Conservation (phyloP, 1,284 basidiomycete genomes). For the Tylopilus sp. region DNA sequence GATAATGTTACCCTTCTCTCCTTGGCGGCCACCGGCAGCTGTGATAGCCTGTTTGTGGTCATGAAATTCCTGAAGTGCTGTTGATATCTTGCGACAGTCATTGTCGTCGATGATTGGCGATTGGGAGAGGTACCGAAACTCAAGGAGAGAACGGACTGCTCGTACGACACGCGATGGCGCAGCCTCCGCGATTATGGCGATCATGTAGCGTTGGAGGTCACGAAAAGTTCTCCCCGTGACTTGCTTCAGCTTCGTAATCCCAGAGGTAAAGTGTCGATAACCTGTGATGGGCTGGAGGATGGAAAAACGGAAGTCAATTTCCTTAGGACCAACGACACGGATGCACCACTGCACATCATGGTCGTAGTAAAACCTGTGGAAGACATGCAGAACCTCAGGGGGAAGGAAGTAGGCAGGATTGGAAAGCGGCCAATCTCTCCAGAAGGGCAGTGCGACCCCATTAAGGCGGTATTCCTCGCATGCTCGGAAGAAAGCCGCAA, state of each 20-base stretch:
- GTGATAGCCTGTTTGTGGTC: constrained; percentile 8
- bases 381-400: too few species aligned
- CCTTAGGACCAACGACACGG: too few species aligned
- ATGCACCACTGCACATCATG: too few species aligned
- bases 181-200: neutral
- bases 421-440: too few species aligned
- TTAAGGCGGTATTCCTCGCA: constrained; percentile 1
- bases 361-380: too few species aligned
- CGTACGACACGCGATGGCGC: neutral
- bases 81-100: too few species aligned
- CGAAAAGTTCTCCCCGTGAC: neutral
- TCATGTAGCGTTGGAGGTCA: neutral
- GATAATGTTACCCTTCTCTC: constrained; percentile 5
- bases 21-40: neutral
- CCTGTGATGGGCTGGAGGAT: constrained; percentile 1
- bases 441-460: too few species aligned
- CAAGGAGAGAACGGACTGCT: constrained; percentile 3
- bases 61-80: too few species aligned
- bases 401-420: too few species aligned
- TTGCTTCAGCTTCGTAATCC: constrained; percentile 4
- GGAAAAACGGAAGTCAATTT: too few species aligned
- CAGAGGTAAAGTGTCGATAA: neutral
- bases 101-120: too few species aligned
- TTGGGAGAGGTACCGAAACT: too few species aligned
- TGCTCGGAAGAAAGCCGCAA: constrained; percentile 2